Evolutionary conservation across 2,329 filamentous ascomycete species (phyloP).

Genomic region (Alternaria rosae): DNA sequence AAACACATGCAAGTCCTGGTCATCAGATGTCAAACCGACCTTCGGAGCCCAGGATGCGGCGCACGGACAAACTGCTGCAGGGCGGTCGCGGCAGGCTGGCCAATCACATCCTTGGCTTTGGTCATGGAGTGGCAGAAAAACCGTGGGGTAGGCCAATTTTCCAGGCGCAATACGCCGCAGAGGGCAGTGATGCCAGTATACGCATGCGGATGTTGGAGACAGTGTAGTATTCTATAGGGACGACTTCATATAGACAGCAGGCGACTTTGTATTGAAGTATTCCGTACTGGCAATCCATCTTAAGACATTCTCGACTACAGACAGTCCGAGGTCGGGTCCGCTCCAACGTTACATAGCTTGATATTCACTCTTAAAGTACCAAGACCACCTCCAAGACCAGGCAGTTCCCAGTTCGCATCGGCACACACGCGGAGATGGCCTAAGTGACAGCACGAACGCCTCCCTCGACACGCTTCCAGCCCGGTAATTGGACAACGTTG

Average conservation of each 20-base stretch:
- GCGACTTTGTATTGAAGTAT: not conserved
- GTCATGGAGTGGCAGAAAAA: constrained; percentile 44
- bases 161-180: constrained; percentile 34
- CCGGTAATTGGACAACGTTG: constrained; percentile 40
- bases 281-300: not conserved
- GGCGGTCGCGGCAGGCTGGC: constrained; percentile 35
- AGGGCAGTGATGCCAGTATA: constrained; percentile 27
- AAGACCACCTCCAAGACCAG: constrained; percentile 28
- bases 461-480: constrained; percentile 35
- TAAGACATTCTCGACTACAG: constrained; percentile 16
- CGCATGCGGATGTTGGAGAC: constrained; percentile 27
- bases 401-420: constrained; percentile 23
- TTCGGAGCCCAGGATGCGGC: constrained; percentile 39
- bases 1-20: constrained; percentile 34
- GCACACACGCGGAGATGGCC: constrained; percentile 28
- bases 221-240: not conserved
- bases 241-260: not conserved
- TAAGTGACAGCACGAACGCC: constrained; percentile 28
- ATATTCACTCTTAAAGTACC: constrained; percentile 26
- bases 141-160: constrained; percentile 49
- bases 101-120: constrained; percentile 26
- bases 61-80: constrained; percentile 23
- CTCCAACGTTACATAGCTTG: constrained; percentile 14
- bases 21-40: constrained; percentile 39
- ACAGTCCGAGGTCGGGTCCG: constrained; percentile 1